These are phyloP conservation scores for Rhodotorula sp. DNA, from an alignment of 1,284 basidiomycete genomes.

Conservation along the genomic window DNA sequence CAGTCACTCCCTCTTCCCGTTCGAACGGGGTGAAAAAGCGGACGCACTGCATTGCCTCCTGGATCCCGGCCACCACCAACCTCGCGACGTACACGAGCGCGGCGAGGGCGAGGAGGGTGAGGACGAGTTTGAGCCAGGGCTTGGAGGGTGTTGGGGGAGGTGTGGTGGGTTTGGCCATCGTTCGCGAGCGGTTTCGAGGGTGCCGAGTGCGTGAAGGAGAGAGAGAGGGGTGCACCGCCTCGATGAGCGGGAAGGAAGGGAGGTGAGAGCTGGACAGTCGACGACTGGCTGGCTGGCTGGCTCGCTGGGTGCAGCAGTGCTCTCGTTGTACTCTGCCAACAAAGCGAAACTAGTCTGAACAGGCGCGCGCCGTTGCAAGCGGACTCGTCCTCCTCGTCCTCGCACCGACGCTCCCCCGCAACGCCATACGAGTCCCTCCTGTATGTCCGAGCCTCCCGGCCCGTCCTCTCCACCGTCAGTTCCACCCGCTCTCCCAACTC, in stretches of 20 bases:
- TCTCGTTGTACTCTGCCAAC: no score
- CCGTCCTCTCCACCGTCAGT: constrained; percentile 1
- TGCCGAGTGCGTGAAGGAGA: background rate
- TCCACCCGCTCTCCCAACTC: background rate
- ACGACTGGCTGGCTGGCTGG: no score
- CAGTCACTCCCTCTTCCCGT: background rate
- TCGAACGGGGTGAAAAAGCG: no score
- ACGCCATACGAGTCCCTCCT: background rate
- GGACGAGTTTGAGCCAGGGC: constrained; percentile 26
- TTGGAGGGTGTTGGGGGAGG: background rate
- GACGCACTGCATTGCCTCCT: constrained; percentile 22
- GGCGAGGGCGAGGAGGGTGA: constrained; percentile 25
- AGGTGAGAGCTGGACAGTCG: background rate
- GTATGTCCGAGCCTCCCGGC: constrained; percentile 4
- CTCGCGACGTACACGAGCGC: constrained; percentile 7
- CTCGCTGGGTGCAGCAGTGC: no score
- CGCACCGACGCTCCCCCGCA: no score
- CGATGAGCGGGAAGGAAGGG: background rate
- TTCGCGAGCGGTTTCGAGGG: background rate
- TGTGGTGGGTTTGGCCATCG: constrained; percentile 6
- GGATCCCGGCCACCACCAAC: constrained; percentile 9
- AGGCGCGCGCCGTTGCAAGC: background rate
- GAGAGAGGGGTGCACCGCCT: background rate
- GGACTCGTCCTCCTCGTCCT: background rate
- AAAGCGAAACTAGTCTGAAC: no score